A percentile compares a stretch with the other conserved stretches of the same genome.
Conservation (phyloP, 202 grass and related monocot species). For the Hordeum pubiflorum region DNA sequence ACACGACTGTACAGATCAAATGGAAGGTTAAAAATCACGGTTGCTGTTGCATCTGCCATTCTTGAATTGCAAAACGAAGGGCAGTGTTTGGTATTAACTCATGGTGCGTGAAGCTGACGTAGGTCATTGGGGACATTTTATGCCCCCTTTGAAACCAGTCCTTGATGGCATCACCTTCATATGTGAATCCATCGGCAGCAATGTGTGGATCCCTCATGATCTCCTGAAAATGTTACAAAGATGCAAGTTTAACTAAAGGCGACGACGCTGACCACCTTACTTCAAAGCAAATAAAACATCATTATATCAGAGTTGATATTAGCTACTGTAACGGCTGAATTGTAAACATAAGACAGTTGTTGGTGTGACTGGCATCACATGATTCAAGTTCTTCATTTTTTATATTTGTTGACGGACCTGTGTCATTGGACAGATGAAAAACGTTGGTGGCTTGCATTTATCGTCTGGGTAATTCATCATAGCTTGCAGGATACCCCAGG, state of each 20-base stretch:
- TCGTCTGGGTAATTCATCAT: constrained; percentile 11
- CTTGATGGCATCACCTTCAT: constrained; percentile 55
- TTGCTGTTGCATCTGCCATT: constrained; percentile 26
- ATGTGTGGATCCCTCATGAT: constrained; percentile 52
- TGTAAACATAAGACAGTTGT: background rate
- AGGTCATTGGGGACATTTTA: constrained; percentile 41
- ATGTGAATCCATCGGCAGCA: constrained; percentile 59
- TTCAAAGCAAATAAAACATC: background rate
- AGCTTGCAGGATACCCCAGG: constrained; percentile 35
- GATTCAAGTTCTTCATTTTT: background rate
- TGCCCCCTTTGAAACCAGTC: constrained; percentile 46
- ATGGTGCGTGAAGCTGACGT: constrained; percentile 28
- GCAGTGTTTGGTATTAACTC: constrained; percentile 39
- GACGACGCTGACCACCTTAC: background rate
- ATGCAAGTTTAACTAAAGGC: background rate
- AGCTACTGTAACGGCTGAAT: background rate
- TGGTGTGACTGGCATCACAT: background rate
- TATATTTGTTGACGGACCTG: background rate
- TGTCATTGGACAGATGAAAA: constrained; percentile 37
- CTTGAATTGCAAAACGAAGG: constrained; percentile 48
- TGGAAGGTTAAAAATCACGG: background rate
- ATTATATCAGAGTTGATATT: background rate
- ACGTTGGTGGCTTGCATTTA: constrained; percentile 3
- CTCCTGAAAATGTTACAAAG: constrained; percentile 32
- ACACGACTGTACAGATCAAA: background rate